phyloP scores from a whole-genome alignment of 2,329 filamentous ascomycete species.

The Diaporthe ilicicola region DNA sequence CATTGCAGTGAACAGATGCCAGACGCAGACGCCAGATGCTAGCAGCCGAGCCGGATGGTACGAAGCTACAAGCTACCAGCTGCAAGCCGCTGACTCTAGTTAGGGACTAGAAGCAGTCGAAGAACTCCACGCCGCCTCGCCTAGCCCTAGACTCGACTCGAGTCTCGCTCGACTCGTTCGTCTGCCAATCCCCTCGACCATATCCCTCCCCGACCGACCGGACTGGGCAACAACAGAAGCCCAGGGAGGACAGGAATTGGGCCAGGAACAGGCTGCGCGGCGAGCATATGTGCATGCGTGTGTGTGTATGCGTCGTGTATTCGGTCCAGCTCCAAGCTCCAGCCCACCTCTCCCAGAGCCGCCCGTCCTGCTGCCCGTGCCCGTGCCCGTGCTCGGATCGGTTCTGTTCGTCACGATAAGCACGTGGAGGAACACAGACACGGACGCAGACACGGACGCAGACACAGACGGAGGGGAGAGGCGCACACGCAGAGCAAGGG shows the following conservation, averaged over 20 bases:
- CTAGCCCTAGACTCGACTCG: slow-evolving; percentile 6
- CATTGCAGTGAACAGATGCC: not conserved
- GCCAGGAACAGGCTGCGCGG: not conserved
- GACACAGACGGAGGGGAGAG: not conserved
- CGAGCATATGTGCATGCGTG: not conserved
- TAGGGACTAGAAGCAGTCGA: slow-evolving; percentile 13
- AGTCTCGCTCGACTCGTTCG: slow-evolving; percentile 16
- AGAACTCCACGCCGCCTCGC: slow-evolving; percentile 2
- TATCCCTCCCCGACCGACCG: not conserved
- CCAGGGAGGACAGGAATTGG: not conserved
- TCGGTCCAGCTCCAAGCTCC: not conserved
- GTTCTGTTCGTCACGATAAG: slow-evolving; percentile 10
- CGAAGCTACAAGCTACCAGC: not conserved
- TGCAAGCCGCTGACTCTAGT: not conserved
- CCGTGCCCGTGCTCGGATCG: slow-evolving; percentile 2
- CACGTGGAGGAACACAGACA: slow-evolving; percentile 20
- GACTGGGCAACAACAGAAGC: no score
- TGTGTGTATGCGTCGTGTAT: not conserved
- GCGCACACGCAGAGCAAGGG: slow-evolving; percentile 6
- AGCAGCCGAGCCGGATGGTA: not conserved
- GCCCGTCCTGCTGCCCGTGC: not conserved
- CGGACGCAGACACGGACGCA: not conserved
- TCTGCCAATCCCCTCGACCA: slow-evolving; percentile 10
- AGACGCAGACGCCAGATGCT: not conserved
- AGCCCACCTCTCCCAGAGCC: not conserved